Conservation (phyloP, 768 basidiomycete genomes). For the Hypsizygus marmoreus region DNA sequence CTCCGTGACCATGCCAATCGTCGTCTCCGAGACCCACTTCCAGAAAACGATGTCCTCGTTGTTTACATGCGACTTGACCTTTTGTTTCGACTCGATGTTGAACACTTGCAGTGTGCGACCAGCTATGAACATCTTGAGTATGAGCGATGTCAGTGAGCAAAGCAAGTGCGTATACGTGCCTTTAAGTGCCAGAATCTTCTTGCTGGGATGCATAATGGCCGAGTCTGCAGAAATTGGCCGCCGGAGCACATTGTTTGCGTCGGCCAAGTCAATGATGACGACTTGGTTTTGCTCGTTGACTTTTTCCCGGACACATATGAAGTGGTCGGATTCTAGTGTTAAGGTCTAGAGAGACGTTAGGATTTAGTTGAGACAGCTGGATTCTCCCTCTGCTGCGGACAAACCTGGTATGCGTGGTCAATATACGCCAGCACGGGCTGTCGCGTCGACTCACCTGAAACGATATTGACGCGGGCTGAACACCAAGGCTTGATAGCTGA, state of each 20-base stretch:
- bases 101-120: constrained; percentile 95
- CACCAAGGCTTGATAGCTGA: constrained; percentile 92
- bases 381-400: constrained; percentile 15
- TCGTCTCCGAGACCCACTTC: constrained; percentile 95
- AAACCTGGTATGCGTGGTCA: constrained; percentile 33
- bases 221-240: constrained; percentile 98
- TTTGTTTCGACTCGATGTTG: constrained; percentile 96
- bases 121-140: constrained; percentile 50
- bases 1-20: constrained; percentile 95
- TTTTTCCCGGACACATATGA: constrained; percentile 97
- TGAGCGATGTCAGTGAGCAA: constrained; percentile 10
- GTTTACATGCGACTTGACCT: constrained; percentile 94
- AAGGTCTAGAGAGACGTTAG: constrained; percentile 57
- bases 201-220: constrained; percentile 95
- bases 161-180: constrained; percentile 48
- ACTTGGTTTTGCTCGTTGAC: constrained; percentile 95
- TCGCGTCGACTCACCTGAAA: constrained; percentile 77
- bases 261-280: constrained; percentile 96
- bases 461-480: constrained; percentile 96
- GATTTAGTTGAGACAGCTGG: constrained; percentile 5
- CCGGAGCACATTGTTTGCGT: constrained; percentile 96
- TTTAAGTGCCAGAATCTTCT: constrained; percentile 96
- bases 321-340: constrained; percentile 97
- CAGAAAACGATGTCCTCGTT: constrained; percentile 96
- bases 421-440: constrained; percentile 33